Evolutionary conservation across 2,329 filamentous ascomycete genomes (phyloP), one percentile per base, ranked within the genome.

Genomic region (Westerdykella sp.): DNA sequence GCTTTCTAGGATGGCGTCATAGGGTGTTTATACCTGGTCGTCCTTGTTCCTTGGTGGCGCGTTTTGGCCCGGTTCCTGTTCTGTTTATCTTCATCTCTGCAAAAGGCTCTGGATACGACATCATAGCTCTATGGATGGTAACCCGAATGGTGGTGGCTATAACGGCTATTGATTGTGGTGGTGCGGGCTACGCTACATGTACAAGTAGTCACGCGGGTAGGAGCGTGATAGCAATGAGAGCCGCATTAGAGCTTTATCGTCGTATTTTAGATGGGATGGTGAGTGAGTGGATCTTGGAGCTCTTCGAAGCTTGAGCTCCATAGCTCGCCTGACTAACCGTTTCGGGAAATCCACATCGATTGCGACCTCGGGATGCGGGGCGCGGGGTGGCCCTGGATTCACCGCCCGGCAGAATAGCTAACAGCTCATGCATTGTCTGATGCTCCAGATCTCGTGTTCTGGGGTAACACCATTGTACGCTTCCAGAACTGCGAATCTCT

Each of bases 61-160:
- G 54, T 49, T 43, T 39, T 28, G 50, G 45, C 50, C 38, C 23
- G 23, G 46, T 52, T 53, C 45, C 41, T 55, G 54, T 46, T 54
- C 52, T 50, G 56, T 37, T 59, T 59, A 60, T 58, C 52, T 56
- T 61, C 55, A 63, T 62, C 62, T 55, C 58, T 48, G 57, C 54
- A 59, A 57, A 56, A 54, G 60, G 54, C 56, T 61, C 60, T 62
- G 61, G 59, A 63, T 63, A 60, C 50, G 53, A 48, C 51, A 28
- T 28, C 53, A 59, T 57, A 63, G 51, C 52, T 50, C 53, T 58
- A 57, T 54, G 52, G 51, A 55, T 37, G 49, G 60, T 58, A 60
- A 56, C 57, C 57, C 54, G 49, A 12, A 28, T 28, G 47, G 53
- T 45, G 55, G 55, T 45, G 31, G 34, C 43, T 45, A 34, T 16